Evolutionary conservation across 2,329 filamentous ascomycete genomes (phyloP), one percentile per base, ranked within the genome.

Genomic region (Xylariaceae sp.): DNA sequence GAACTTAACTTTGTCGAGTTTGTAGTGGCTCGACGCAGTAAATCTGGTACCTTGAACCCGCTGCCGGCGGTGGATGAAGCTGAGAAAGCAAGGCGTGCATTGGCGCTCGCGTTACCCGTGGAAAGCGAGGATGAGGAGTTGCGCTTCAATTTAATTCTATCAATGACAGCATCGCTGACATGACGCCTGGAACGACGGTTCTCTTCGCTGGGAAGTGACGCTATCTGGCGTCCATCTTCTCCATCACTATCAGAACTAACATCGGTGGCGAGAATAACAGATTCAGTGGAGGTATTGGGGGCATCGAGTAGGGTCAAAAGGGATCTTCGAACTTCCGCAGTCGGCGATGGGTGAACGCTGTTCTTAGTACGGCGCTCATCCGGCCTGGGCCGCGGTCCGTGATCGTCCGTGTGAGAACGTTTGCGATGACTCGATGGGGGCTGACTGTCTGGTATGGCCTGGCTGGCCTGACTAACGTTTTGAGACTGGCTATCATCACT

Each of bases 241-340:
- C 78, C 75, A n/a, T 80, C 77, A 55, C 76, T 76, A n/a, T 77
- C 80, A 26, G 77, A 76, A 45, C 74, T 76, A 43, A 78, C 72
- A n/a, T 73, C 70, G 1, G 74, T 74, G 61, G 77, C 68, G 1
- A 72, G 68, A 55, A 82, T 74, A 59, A 80, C 63, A 15, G 80
- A 78, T 53, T 69, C 64, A 62, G 73, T 62, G 15, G 69, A 70
- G 10, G 70, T 63, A 53, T 81, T 77, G 22, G 82, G 80, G 41
- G 88, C 83, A 21, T 95, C 91, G 15, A 96, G 84, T 9, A 96
- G 79, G 69, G 87, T 88, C 4, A 89, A 95, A 6, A 96, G 75
- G 0, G 88, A 89, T 68, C 92, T 84, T 53, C 90, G 85, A 58
- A 96, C 87, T 65, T 96, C 89, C 26, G 85, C 83, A 9, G 95